phyloP scores from a whole-genome alignment of 2,329 filamentous ascomycete genomes.

The Plenodomus tracheiphilus region DNA sequence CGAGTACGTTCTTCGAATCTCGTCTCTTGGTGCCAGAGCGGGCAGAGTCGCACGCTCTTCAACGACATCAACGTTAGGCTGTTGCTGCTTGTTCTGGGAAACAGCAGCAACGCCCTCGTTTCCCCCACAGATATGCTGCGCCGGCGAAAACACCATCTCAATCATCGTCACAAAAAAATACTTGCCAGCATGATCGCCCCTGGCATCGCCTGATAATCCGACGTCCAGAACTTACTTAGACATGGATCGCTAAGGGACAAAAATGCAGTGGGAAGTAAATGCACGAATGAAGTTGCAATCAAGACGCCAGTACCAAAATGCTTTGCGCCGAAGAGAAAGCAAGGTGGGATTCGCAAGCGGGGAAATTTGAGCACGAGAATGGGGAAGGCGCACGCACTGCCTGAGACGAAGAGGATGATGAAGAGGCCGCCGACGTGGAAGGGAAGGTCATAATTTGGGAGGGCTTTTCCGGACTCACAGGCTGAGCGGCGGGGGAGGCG shows the following conservation, averaged over 20 bases:
- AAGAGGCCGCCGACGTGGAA: slow-evolving; percentile 40
- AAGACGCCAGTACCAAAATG: slow-evolving; percentile 73
- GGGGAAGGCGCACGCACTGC: slow-evolving; percentile 62
- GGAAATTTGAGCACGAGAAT: slow-evolving; percentile 64
- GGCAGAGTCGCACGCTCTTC: slow-evolving; percentile 4
- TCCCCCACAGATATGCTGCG: slow-evolving; percentile 61
- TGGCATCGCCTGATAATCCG: slow-evolving; percentile 62
- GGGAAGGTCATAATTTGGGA: slow-evolving; percentile 31
- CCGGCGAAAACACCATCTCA: slow-evolving; percentile 62
- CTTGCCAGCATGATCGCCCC: slow-evolving; percentile 66
- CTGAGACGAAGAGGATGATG: slow-evolving; percentile 39
- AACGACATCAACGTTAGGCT: slow-evolving; percentile 1
- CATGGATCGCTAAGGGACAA: slow-evolving; percentile 48
- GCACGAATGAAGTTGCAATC: slow-evolving; percentile 82
- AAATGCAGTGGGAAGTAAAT: slow-evolving; percentile 66
- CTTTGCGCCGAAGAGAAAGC: slow-evolving; percentile 62
- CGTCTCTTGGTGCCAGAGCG: slow-evolving; percentile 2
- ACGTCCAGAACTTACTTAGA: slow-evolving; percentile 61
- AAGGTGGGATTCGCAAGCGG: slow-evolving; percentile 61
- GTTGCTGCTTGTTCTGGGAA: slow-evolving; percentile 15
- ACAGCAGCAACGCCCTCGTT: slow-evolving; percentile 42
- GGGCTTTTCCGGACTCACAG: slow-evolving; percentile 26
- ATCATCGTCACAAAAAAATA: slow-evolving; percentile 64
- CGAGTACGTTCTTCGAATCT: slow-evolving; percentile 21
- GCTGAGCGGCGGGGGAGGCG: slow-evolving; percentile 18